Evolutionary conservation across 1,284 basidiomycete genomes (phyloP).

Genomic region (Mycosarcoma maydis): DNA sequence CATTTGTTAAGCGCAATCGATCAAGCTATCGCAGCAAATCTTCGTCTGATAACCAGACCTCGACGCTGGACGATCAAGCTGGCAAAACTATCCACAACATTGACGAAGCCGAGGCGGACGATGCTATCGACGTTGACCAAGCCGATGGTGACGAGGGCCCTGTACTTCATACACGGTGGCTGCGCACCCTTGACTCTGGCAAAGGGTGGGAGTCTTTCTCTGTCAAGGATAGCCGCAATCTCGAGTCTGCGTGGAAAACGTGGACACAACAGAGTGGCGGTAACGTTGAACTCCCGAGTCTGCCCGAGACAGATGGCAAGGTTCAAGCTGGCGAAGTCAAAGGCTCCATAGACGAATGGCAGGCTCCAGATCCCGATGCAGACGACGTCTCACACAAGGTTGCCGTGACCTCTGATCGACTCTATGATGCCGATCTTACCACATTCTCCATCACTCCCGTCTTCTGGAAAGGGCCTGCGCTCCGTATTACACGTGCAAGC

Average conservation of each 20-base stretch:
- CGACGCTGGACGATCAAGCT: slow-evolving; percentile 8
- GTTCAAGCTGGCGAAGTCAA: slow-evolving; percentile 32
- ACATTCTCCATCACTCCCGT: slow-evolving; percentile 67
- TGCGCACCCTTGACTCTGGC: slow-evolving; percentile 26
- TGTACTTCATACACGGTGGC: slow-evolving; percentile 32
- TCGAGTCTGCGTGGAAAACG: slow-evolving; percentile 36
- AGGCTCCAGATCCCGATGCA: slow-evolving; percentile 38
- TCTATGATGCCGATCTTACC: slow-evolving; percentile 57
- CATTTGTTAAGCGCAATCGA: slow-evolving; percentile 22
- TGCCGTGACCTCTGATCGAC: slow-evolving; percentile 45
- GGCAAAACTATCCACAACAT: slow-evolving; percentile 19
- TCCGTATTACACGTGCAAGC: slow-evolving; percentile 70
- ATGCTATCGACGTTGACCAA: slow-evolving; percentile 10
- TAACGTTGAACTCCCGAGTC: slow-evolving; percentile 25
- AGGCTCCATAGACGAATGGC: slow-evolving; percentile 24
- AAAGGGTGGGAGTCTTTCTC: slow-evolving; percentile 43
- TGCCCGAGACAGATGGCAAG: slow-evolving; percentile 37
- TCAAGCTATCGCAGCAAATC: slow-evolving; percentile 24
- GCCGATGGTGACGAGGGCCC: slow-evolving; percentile 27
- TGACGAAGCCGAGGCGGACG: slow-evolving; percentile 22
- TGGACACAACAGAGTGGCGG: slow-evolving; percentile 39
- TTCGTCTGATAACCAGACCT: slow-evolving; percentile 17
- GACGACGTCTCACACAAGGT: slow-evolving; percentile 34
- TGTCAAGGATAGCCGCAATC: slow-evolving; percentile 33
- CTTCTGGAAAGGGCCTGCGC: slow-evolving; percentile 71